Evolutionary conservation across 1,139 yeast genomes (phyloP).

Genomic region (Suhomyces yuchorum): DNA sequence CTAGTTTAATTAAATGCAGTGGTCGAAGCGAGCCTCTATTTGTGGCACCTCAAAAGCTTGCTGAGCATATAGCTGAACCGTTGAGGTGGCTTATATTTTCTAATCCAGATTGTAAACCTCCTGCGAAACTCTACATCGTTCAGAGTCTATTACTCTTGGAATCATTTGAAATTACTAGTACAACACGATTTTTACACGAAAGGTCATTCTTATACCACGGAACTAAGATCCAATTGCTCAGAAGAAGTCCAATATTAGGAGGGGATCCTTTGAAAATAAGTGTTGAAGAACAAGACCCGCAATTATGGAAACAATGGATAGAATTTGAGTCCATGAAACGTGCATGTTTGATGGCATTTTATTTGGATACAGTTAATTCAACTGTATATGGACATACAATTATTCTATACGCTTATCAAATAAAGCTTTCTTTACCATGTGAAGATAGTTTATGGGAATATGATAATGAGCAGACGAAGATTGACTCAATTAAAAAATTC

Average conservation of each 20-base stretch:
- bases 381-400: conserved; percentile 35
- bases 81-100: conserved; percentile 63
- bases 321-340: conserved; percentile 37
- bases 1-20: conserved; percentile 26
- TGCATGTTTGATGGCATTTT: conserved; percentile 35
- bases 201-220: conserved; percentile 77
- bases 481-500: conserved; percentile 10
- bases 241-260: conserved; percentile 72
- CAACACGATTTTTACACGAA: conserved; percentile 63
- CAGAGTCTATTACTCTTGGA: conserved; percentile 65
- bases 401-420: conserved; percentile 34
- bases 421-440: conserved; percentile 33
- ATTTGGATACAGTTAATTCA: conserved; percentile 35
- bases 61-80: conserved; percentile 56
- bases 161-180: conserved; percentile 53
- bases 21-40: conserved; percentile 19
- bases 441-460: conserved; percentile 38
- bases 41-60: conserved; percentile 23
- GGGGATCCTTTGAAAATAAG: conserved; percentile 50
- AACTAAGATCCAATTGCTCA: conserved; percentile 65
- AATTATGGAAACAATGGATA: conserved; percentile 34
- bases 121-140: conserved; percentile 63
- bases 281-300: conserved; percentile 17
- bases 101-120: conserved; percentile 54
- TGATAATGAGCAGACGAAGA: conserved; percentile 14